Evolutionary conservation across 1,284 basidiomycete genomes (phyloP).

Genomic region (Chalciporus sp.): DNA sequence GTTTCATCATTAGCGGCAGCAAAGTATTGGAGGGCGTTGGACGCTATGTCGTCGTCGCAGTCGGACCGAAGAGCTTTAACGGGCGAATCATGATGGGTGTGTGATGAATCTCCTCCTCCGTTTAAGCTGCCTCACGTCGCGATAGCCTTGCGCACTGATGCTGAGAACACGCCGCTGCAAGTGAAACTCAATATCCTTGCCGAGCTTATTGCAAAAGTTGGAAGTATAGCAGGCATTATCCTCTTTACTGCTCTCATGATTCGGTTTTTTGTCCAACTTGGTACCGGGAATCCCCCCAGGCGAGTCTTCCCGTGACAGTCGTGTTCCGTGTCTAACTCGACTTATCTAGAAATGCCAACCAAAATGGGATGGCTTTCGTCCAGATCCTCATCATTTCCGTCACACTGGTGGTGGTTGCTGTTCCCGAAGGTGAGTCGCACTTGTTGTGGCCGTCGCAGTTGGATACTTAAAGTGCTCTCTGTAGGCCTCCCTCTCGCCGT

Average conservation of each 20-base stretch:
- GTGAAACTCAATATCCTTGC: slow-evolving; percentile 91
- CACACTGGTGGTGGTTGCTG: slow-evolving; percentile 94
- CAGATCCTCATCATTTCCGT: slow-evolving; percentile 95
- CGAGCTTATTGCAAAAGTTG: slow-evolving; percentile 92
- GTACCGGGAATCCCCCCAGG: slow-evolving; percentile 54
- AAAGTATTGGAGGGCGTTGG: slow-evolving; percentile 97
- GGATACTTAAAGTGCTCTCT: slow-evolving; percentile 11
- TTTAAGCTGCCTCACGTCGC: slow-evolving; percentile 15
- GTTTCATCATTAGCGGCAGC: slow-evolving; percentile 92
- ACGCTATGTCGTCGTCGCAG: slow-evolving; percentile 88
- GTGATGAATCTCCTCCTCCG: slow-evolving; percentile 23
- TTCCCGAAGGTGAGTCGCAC: slow-evolving; percentile 77
- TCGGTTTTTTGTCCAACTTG: slow-evolving; percentile 89
- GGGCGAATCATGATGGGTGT: slow-evolving; percentile 95
- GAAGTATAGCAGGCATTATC: slow-evolving; percentile 79
- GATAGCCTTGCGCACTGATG: slow-evolving; percentile 75
- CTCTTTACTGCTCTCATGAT: slow-evolving; percentile 91
- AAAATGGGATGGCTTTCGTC: slow-evolving; percentile 92
- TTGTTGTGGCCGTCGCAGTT: neutral
- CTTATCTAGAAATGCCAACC: slow-evolving; percentile 58
- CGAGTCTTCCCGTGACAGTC: slow-evolving; percentile 21
- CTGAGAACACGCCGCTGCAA: slow-evolving; percentile 92
- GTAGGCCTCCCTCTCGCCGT: slow-evolving; percentile 92
- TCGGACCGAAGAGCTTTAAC: slow-evolving; percentile 92
- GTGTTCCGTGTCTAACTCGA: neutral